Evolutionary conservation across 176 grass and related monocot species (phyloP), one percentile per base, ranked within the genome.

Genomic region (Puya raimondii): DNA sequence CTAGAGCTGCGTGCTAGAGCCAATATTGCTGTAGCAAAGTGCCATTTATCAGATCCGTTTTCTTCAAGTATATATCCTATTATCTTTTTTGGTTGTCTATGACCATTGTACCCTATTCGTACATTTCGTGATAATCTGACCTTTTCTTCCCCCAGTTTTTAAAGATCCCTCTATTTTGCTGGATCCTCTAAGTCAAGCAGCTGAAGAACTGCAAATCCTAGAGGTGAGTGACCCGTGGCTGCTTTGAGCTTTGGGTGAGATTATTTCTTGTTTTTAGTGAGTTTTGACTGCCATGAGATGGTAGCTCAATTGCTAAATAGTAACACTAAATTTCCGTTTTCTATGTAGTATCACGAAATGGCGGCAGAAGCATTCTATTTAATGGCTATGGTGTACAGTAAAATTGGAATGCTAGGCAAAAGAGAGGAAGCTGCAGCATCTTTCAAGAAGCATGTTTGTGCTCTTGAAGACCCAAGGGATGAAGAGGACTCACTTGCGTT

Each of bases 331-430:
- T 22, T 14, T 22, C 20, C 53, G 69, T 72, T 47, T 1, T 25
- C 4, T 72, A 3, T 69, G 23, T 53, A 97, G 94, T 92, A 97
- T 78, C 80, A 93, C 48, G 94, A 97, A 74, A 92, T 93, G 87
- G 86, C 82, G 12, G 84, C 89, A 47, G 89, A 97, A 56, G 89
- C 82, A 3, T 93, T 79, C 66, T 97, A 93, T 51, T 75, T 97
- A 67, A 93, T 90, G 75, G 89, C 94, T 2, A 79, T 84, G 23
- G 65, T 69, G n/a, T 97, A 82, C 22, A 83, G 90, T 83, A 72
- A 80, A 48, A 65, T 97, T 2, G 84, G 87, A 15, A 79, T 71
- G 57, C 65, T 82, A 17, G 80, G 80, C 1, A 86, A 90, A 72
- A 92, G 87, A 72, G 94, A 93, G 70, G 77, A 88, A 54, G 82